Evolutionary conservation across 2,329 filamentous ascomycete genomes (phyloP), one percentile per base, ranked within the genome.

Genomic region (Fusarium avenaceum): DNA sequence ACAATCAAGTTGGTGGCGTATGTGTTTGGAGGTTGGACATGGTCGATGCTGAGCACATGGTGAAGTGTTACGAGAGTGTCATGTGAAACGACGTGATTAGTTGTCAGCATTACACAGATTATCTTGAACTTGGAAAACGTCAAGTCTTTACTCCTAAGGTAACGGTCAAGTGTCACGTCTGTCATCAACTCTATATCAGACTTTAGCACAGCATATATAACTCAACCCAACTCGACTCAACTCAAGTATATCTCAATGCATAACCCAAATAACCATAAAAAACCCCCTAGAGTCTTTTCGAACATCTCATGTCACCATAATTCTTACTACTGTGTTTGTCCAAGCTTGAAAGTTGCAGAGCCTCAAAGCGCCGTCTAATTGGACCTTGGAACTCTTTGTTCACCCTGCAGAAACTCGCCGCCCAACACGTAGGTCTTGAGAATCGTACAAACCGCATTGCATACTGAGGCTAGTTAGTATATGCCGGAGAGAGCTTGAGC

Each of bases 1-100:
- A 22, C 45, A 22, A 43, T 13, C 35, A 7, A 26, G 46, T 59
- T 65, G 52, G 52, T 64, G 61, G 61, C 61, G 38, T 59, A n/a
- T 20, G 11, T 15, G 20, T 17, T 57, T 43, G 45, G 2, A 44
- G 22, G 30, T 14, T 38, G 20, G 57, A 20, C 15, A 44, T n/a
- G 26, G n/a, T 39, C 15, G 11, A 35, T 28, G 30, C n/a, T 10
- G 32, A 35, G 33, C 14, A n/a, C 20, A 57, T 9, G 24, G 38
- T 14, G 35, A 47, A 28, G 26, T 32, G 24, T 38, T 43, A 49
- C 7, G 17, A 19, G 35, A 17, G 8, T 7, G 9, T 38, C 35
- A 9, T 38, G n/a, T 6, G 35, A n/a, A 38, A 38, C 17, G 8
- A 10, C 17, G 5, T 38, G 17, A n/a, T 10, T 10, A 19, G 3